Conservation (phyloP, 164 flowering plant genomes). For the Vitis rupestris region DNA sequence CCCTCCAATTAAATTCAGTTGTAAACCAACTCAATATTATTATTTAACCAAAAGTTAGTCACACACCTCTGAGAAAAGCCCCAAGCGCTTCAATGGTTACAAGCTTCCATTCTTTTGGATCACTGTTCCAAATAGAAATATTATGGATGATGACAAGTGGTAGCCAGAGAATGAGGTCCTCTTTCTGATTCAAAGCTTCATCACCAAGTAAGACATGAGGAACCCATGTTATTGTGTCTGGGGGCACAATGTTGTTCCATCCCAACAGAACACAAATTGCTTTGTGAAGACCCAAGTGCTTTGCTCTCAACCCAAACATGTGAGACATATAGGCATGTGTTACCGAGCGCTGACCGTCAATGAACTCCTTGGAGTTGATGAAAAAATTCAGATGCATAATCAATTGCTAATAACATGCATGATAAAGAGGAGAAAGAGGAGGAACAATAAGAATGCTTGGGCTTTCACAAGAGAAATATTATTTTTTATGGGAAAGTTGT, state of each 20-base stretch:
- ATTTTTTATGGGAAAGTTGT: too few relatives aligned
- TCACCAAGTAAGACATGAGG: constrained; percentile 24
- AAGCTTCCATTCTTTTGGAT: constrained; percentile 22
- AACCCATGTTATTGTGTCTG: constrained; percentile 25
- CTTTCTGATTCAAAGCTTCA: constrained; percentile 38
- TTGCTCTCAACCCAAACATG: constrained; percentile 28
- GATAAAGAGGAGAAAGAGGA: neutral
- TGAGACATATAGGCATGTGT: constrained; percentile 38
- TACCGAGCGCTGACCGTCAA: constrained; percentile 30
- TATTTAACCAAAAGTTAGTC: neutral
- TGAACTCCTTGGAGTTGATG: constrained; percentile 40
- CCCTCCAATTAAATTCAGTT: too few relatives aligned
- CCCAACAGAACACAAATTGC: constrained; percentile 45
- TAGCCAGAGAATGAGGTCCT: constrained; percentile 46
- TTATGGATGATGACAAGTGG: constrained; percentile 34
- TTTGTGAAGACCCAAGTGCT: constrained; percentile 41
- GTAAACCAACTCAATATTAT: too few relatives aligned
- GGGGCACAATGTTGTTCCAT: constrained; percentile 24
- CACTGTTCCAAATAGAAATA: constrained; percentile 17
- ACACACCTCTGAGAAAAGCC: constrained; percentile 36
- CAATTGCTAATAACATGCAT: neutral
- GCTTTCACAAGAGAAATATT: too few relatives aligned
- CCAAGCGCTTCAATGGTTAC: constrained; percentile 27
- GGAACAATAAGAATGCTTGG: too few relatives aligned
- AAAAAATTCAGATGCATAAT: constrained; percentile 5